Evolutionary conservation across 2,329 filamentous ascomycete species (phyloP), one percentile per base, ranked within the genome.

Genomic region (Calonectria pauciramosa): DNA sequence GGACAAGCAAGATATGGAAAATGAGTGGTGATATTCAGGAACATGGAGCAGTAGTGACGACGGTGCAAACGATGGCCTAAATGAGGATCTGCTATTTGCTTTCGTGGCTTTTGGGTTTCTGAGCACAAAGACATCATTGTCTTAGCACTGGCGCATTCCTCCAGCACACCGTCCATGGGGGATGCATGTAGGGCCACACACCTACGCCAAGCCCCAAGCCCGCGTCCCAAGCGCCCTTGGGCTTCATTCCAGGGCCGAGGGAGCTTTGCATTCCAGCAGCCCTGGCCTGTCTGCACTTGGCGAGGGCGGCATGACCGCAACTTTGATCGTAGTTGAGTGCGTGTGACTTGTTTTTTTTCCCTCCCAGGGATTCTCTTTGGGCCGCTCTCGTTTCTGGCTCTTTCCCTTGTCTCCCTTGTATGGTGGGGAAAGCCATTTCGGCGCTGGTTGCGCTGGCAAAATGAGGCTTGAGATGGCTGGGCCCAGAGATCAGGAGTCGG

Each of bases 391-490:
- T 26, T 18, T 20, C 14, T 56, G 30, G 41, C 18, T n/a, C 34
- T 23, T 38, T 10, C 23, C 8, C 23, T 63, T 30, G 23, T 41
- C 56, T 63, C 34, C 38, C 56, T 26, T 41, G 34, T 20, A 16
- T 38, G 14, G 54, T 60, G 56, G 56, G n/a, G 56, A 60, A 36
- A 41, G 34, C 32, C 34, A 16, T 60, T n/a, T 41, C 26, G 20
- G 20, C 26, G 32, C 26, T 59, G 54, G 54, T 26, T 56, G 52
- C 52, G 30, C 34, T 56, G 52, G 34, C 34, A 20, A 41, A 68
- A 64, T 11, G 51, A 60, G 52, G 60, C 60, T 65, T 65, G 60
- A 16, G 60, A 65, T 65, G 60, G 60, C 60, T 65, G 60, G 60
- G 60, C 5, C 60, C n/a, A 32, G 60, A 34, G 18, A 23, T 41